Conservation (phyloP, 2,329 filamentous ascomycete species). For the Exophiala calicioides region DNA sequence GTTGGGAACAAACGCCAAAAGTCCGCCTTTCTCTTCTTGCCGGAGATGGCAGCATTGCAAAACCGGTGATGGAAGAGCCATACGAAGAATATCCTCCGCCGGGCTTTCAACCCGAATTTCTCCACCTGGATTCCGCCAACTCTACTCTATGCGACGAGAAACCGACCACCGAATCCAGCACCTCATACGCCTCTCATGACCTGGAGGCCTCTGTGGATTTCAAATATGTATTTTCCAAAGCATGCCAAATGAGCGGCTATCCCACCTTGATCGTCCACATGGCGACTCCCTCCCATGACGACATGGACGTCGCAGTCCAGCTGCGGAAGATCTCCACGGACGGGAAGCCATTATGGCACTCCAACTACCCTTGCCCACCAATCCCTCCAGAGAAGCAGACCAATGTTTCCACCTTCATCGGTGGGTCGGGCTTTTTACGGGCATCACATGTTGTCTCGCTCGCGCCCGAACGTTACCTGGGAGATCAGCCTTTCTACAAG, state of each 20-base stretch:
- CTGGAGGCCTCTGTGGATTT: too few species aligned
- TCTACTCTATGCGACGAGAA: neutral
- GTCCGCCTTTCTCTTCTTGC: slow-evolving; percentile 37
- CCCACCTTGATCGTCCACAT: neutral
- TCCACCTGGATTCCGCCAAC: neutral
- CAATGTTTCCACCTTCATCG: too few species aligned
- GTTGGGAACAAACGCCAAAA: slow-evolving; percentile 48
- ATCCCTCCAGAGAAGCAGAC: too few species aligned
- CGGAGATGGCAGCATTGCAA: too few species aligned
- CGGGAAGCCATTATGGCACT: slow-evolving; percentile 1
- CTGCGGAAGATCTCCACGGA: slow-evolving; percentile 7
- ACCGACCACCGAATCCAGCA: too few species aligned
- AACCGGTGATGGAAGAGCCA: neutral
- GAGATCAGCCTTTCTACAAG: too few species aligned
- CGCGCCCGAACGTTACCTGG: too few species aligned
- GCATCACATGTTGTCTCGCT: too few species aligned
- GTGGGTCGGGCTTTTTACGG: too few species aligned
- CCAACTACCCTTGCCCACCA: slow-evolving; percentile 9
- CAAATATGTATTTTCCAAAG: neutral
- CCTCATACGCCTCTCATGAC: too few species aligned
- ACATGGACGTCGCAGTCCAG: slow-evolving; percentile 11
- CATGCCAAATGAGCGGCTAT: neutral
- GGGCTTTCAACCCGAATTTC: too few species aligned
- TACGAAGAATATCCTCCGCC: too few species aligned
- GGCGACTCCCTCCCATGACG: neutral